phyloP scores from a whole-genome alignment of 129 eudicot genomes.

The Sambucus nigra region DNA sequence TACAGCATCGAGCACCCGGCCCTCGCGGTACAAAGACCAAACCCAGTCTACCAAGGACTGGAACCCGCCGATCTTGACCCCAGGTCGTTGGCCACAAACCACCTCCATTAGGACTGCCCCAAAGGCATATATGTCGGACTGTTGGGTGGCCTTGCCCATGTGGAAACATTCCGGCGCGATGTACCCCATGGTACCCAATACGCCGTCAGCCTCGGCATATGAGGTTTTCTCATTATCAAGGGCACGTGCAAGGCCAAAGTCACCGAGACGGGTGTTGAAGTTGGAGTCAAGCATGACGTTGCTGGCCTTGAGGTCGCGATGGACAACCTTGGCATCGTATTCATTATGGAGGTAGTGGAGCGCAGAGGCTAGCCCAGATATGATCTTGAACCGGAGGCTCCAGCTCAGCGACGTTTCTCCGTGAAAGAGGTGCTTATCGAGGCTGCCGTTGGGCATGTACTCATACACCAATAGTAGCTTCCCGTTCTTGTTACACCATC shows the following conservation, averaged over 20 bases:
- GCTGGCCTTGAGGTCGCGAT: conserved; percentile 82
- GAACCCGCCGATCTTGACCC: conserved; percentile 46
- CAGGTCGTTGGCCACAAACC: conserved; percentile 75
- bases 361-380: conserved; percentile 79
- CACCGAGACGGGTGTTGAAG: conserved; percentile 84
- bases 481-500: conserved; percentile 85
- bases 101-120: conserved; percentile 72
- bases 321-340: conserved; percentile 68
- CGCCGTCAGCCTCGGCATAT: conserved; percentile 79
- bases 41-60: conserved; percentile 70
- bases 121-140: conserved; percentile 69
- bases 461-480: conserved; percentile 70
- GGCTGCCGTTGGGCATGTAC: conserved; percentile 92
- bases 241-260: conserved; percentile 84
- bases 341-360: conserved; percentile 82
- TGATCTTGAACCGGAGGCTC: conserved; percentile 51
- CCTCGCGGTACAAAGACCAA: conserved; percentile 69
- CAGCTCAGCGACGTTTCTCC: conserved; percentile 45
- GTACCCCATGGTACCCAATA: conserved; percentile 72
- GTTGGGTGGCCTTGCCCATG: conserved; percentile 81
- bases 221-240: conserved; percentile 76
- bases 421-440: conserved; percentile 66
- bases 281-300: conserved; percentile 80
- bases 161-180: conserved; percentile 93
- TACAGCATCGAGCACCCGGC: conserved; percentile 44